phyloP scores from a whole-genome alignment of 2,329 filamentous ascomycete species.

The Lasiodiplodia theobromae region DNA sequence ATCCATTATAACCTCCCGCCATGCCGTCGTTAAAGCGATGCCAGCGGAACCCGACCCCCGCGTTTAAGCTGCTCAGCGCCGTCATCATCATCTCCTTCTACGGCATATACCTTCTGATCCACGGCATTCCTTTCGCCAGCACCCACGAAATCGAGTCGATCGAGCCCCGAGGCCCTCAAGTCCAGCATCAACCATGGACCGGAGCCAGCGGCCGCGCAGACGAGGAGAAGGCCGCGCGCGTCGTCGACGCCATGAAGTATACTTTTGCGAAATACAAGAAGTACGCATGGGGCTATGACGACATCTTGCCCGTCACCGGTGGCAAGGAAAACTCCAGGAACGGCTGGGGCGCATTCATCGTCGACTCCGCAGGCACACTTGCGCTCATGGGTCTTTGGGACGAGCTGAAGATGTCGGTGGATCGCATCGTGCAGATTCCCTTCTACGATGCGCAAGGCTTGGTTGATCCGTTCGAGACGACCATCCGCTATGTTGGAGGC shows the following conservation, averaged over 20 bases:
- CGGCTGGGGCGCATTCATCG: constrained; percentile 53
- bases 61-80: constrained; percentile 51
- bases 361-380: constrained; percentile 50
- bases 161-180: constrained; percentile 36
- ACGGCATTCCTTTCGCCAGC: constrained; percentile 34
- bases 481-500: constrained; percentile 50
- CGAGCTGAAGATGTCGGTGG: constrained; percentile 48
- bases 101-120: constrained; percentile 48
- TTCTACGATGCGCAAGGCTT: constrained; percentile 44
- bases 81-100: constrained; percentile 50
- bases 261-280: constrained; percentile 50
- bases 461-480: constrained; percentile 53
- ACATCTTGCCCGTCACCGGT: constrained; percentile 49
- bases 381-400: constrained; percentile 53
- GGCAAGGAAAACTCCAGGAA: constrained; percentile 45
- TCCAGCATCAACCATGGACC: constrained; percentile 45
- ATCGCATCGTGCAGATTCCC: constrained; percentile 48
- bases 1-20: not conserved
- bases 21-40: constrained; percentile 37
- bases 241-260: constrained; percentile 49
- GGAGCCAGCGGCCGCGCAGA: constrained; percentile 47
- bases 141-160: not conserved
- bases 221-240: constrained; percentile 41
- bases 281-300: constrained; percentile 51
- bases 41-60: constrained; percentile 47